Conservation (phyloP, 1,284 basidiomycete genomes). For the Pseudozyma hubeiensis region DNA sequence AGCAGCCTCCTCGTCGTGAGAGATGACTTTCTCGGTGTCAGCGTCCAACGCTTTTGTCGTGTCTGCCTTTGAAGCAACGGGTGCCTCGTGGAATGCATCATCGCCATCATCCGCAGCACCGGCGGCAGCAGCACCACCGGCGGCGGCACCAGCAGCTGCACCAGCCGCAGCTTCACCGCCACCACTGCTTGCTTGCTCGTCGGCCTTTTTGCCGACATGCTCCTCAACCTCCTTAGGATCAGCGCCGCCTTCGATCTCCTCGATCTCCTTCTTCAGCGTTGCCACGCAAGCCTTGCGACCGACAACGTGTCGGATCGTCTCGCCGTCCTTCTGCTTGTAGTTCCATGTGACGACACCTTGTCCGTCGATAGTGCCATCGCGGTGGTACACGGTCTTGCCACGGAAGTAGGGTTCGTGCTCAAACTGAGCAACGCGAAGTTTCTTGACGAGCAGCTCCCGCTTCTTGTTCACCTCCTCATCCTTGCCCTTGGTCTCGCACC, state of each 20-base stretch:
- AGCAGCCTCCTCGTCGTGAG: constrained; percentile 44
- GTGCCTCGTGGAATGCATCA: constrained; percentile 47
- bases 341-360: constrained; percentile 64
- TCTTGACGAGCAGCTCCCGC: constrained; percentile 64
- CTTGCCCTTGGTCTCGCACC: constrained; percentile 57
- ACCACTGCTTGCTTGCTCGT: constrained; percentile 18
- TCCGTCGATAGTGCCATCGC: constrained; percentile 66
- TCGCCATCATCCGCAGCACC: constrained; percentile 22
- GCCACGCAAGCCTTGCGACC: constrained; percentile 53
- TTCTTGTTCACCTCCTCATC: constrained; percentile 43
- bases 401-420: constrained; percentile 67
- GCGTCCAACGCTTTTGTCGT: constrained; percentile 33
- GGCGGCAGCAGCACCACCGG: constrained; percentile 27
- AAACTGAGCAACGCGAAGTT: constrained; percentile 67
- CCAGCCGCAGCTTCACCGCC: constrained; percentile 20
- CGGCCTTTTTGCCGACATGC: constrained; percentile 21
- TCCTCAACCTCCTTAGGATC: constrained; percentile 31
- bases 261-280: constrained; percentile 58
- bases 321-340: constrained; percentile 64
- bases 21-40: constrained; percentile 47
- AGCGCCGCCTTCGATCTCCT: constrained; percentile 53
- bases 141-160: constrained; percentile 31
- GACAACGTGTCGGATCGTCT: constrained; percentile 57
- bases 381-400: constrained; percentile 66
- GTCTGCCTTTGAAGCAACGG: constrained; percentile 31